Conservation (phyloP, 2,329 filamentous ascomycete species). For the Scopulariopsis brevicaulis region DNA sequence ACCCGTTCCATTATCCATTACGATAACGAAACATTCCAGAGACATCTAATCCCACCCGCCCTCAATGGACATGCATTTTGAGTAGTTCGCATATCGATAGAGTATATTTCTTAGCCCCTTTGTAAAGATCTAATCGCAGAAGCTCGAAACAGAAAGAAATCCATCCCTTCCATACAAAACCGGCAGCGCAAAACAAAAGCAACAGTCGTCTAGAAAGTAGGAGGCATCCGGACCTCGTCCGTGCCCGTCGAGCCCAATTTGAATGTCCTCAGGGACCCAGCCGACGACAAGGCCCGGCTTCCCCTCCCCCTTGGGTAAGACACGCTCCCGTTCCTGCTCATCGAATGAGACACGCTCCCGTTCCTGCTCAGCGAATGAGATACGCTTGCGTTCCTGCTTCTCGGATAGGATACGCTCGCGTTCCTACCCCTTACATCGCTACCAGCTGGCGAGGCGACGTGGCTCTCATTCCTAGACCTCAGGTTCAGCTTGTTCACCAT, state of each 20-base stretch:
- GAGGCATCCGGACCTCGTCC: constrained; percentile 3
- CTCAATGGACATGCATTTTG: too few species aligned
- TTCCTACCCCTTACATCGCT: constrained; percentile 1
- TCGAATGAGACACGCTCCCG: constrained; percentile 2
- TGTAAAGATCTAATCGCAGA: too few species aligned
- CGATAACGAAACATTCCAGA: too few species aligned
- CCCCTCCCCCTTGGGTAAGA: neutral
- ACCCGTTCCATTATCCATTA: too few species aligned
- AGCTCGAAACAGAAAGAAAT: too few species aligned
- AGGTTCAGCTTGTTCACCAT: constrained; percentile 21
- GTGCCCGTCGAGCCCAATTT: constrained; percentile 10
- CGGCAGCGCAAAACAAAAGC: neutral
- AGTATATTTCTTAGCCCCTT: too few species aligned
- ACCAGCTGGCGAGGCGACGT: constrained; percentile 9
- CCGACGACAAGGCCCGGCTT: constrained; percentile 7
- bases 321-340: constrained; percentile 3
- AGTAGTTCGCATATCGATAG: too few species aligned
- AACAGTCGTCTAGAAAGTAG: neutral
- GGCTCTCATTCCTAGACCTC: constrained; percentile 12
- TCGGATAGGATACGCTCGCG: constrained; percentile 2
- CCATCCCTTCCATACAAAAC: neutral
- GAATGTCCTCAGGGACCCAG: constrained; percentile 12
- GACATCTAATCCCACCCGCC: too few species aligned
- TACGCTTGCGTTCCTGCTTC: constrained; percentile 3
- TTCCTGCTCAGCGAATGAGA: constrained; percentile 1